phyloP scores from a whole-genome alignment of 768 basidiomycete genomes.

The Lactifluus subvellereus region DNA sequence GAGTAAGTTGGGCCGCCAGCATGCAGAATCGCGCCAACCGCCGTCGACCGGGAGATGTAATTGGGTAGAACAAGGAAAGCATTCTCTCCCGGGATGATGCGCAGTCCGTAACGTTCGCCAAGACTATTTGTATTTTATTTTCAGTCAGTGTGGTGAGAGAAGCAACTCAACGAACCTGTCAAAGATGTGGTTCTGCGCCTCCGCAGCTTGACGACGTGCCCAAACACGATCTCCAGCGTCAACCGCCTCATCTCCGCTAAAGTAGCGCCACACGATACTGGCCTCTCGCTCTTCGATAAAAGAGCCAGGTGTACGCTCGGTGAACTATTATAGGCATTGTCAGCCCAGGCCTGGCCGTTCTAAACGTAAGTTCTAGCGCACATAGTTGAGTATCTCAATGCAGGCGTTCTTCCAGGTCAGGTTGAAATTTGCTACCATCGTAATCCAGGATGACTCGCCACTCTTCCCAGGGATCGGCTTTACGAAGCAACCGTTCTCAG shows the following conservation, averaged over 20 bases:
- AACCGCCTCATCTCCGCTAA: slow-evolving; percentile 44
- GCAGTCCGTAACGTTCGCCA: slow-evolving; percentile 75
- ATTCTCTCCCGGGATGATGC: slow-evolving; percentile 76
- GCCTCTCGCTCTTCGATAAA: slow-evolving; percentile 81
- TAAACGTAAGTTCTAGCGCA: slow-evolving; percentile 35
- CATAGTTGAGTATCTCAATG: slow-evolving; percentile 79
- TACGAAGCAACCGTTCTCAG: slow-evolving; percentile 86
- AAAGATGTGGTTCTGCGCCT: slow-evolving; percentile 90
- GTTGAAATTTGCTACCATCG: slow-evolving; percentile 74
- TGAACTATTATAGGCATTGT: slow-evolving; percentile 50
- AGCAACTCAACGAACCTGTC: slow-evolving; percentile 44
- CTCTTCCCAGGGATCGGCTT: slow-evolving; percentile 42
- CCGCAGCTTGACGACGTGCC: slow-evolving; percentile 82
- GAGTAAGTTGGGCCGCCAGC: slow-evolving; percentile 48
- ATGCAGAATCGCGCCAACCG: slow-evolving; percentile 72
- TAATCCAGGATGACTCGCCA: slow-evolving; percentile 55
- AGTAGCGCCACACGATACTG: slow-evolving; percentile 82
- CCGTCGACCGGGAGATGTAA: slow-evolving; percentile 78
- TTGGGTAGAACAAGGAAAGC: slow-evolving; percentile 79
- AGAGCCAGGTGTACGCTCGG: slow-evolving; percentile 81
- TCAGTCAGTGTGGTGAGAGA: slow-evolving; percentile 1
- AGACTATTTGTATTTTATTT: slow-evolving; percentile 40
- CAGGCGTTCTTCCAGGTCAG: slow-evolving; percentile 77
- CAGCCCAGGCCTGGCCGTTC: neutral
- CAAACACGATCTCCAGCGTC: slow-evolving; percentile 56